A percentile compares a stretch with the other conserved stretches of the same genome.
Evolutionary conservation across 495 filamentous ascomycete species (phyloP).

Genomic region (Podospora comata): DNA sequence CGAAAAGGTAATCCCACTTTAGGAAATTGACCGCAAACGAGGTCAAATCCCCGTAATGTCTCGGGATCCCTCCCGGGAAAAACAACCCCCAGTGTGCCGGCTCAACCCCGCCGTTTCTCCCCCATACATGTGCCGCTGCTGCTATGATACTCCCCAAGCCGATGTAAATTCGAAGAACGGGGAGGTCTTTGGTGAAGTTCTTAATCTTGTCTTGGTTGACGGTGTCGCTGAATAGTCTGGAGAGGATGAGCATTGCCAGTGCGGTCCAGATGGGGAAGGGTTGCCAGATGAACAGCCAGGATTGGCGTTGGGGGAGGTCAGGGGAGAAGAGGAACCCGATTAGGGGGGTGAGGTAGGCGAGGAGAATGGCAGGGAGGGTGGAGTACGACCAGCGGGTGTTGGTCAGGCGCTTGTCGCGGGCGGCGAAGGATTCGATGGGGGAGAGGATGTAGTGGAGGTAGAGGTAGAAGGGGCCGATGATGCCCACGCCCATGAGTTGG

Average conservation of each 20-base stretch:
- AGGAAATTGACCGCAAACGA: conserved; percentile 15
- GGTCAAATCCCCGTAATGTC: background rate
- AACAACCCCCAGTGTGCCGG: background rate
- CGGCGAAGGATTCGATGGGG: conserved; percentile 12
- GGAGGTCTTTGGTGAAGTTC: background rate
- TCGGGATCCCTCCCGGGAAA: conserved; percentile 2
- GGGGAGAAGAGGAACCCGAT: conserved; percentile 64
- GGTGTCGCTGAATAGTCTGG: conserved; percentile 10
- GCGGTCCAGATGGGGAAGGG: conserved; percentile 15
- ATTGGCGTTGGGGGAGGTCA: conserved; percentile 28
- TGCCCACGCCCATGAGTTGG: conserved; percentile 26
- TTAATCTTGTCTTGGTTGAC: conserved; percentile 10
- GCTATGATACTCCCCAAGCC: background rate
- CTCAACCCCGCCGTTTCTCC: background rate
- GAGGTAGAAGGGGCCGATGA: conserved; percentile 22
- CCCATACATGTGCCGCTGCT: conserved; percentile 11
- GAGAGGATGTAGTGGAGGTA: conserved; percentile 22
- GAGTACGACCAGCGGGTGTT: background rate
- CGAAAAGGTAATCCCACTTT: conserved; percentile 20
- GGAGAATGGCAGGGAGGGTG: conserved; percentile 13
- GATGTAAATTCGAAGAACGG: conserved; percentile 8
- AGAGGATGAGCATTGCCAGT: background rate
- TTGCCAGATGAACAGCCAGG: conserved; percentile 17
- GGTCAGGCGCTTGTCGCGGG: conserved; percentile 19
- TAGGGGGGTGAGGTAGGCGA: conserved; percentile 21